A percentile compares a stretch with the other conserved stretches of the same genome.
phyloP scores from a whole-genome alignment of 202 grass and related monocot species.

The Carex sylvatica region DNA sequence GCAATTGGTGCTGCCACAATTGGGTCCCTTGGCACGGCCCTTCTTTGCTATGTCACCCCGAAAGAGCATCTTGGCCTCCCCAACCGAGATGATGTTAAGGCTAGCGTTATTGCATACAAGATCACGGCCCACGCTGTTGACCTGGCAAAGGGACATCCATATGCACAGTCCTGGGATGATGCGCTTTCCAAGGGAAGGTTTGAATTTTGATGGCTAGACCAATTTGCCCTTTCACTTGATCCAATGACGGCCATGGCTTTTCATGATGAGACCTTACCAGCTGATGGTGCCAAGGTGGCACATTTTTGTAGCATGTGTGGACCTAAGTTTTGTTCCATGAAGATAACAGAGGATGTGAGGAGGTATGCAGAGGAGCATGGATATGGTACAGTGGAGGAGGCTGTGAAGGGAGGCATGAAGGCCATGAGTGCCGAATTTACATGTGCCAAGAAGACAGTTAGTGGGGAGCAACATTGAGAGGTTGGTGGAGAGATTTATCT shows the following conservation, averaged over 20 bases:
- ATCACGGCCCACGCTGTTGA: slow-evolving; percentile 96
- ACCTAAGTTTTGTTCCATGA: slow-evolving; percentile 98
- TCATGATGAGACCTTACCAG: slow-evolving; percentile 91
- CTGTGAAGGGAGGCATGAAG: slow-evolving; percentile 79
- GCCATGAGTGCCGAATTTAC: slow-evolving; percentile 91
- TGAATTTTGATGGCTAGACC: slow-evolving; percentile 99
- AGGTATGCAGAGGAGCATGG: slow-evolving; percentile 96
- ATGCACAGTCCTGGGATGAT: slow-evolving; percentile 93
- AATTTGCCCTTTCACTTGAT: slow-evolving; percentile 91
- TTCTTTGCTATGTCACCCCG: slow-evolving; percentile 97
- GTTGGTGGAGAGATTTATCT: slow-evolving; percentile 95
- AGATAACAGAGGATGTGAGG: slow-evolving; percentile 96
- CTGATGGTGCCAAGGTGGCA: slow-evolving; percentile 95
- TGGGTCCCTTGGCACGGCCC: slow-evolving; percentile 88
- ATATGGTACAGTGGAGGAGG: slow-evolving; percentile 90
- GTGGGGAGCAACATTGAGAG: slow-evolving; percentile 93
- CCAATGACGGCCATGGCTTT: slow-evolving; percentile 96
- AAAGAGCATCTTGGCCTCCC: slow-evolving; percentile 99
- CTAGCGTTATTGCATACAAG: slow-evolving; percentile 93
- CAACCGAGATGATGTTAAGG: slow-evolving; percentile 93
- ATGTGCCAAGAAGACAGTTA: slow-evolving; percentile 81
- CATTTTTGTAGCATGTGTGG: slow-evolving; percentile 99
- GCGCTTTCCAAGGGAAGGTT: slow-evolving; percentile 94
- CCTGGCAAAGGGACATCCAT: slow-evolving; percentile 84
- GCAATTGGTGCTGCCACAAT: slow-evolving; percentile 98